Conservation (phyloP, 2,329 filamentous ascomycete species). For the Aspergillus felis region DNA sequence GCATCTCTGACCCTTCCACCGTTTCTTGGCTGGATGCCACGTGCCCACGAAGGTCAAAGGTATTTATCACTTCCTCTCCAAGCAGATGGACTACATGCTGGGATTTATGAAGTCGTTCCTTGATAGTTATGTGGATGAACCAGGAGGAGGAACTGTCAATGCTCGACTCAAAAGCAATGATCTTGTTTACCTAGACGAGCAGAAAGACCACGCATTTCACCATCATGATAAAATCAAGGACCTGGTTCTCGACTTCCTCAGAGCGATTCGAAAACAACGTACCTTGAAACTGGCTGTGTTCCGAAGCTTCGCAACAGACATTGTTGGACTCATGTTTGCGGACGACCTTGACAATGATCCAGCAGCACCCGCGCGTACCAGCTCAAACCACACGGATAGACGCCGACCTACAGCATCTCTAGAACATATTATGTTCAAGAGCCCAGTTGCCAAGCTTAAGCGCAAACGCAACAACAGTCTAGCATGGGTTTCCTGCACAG, state of each 20-base stretch:
- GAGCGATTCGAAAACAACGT: background rate
- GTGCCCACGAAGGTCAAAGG: background rate
- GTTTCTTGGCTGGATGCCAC: conserved; percentile 1
- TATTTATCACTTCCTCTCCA: no score
- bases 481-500: no score
- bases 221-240: background rate
- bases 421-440: conserved; percentile 3
- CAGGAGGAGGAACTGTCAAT: background rate
- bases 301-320: background rate
- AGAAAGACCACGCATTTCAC: background rate
- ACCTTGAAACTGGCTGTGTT: background rate
- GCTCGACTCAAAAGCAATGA: background rate
- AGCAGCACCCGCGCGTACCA: background rate
- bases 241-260: background rate
- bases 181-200: background rate
- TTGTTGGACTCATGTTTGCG: background rate
- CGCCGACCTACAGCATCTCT: background rate
- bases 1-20: conserved; percentile 9
- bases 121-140: background rate
- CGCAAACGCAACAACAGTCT: background rate
- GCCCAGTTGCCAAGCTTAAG: conserved; percentile 3
- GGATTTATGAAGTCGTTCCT: background rate
- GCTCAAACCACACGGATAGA: background rate
- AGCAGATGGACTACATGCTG: no score
- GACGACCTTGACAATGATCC: background rate